Conservation (phyloP, 352 stramenopile species). For the Achlya hypogyna region DNA sequence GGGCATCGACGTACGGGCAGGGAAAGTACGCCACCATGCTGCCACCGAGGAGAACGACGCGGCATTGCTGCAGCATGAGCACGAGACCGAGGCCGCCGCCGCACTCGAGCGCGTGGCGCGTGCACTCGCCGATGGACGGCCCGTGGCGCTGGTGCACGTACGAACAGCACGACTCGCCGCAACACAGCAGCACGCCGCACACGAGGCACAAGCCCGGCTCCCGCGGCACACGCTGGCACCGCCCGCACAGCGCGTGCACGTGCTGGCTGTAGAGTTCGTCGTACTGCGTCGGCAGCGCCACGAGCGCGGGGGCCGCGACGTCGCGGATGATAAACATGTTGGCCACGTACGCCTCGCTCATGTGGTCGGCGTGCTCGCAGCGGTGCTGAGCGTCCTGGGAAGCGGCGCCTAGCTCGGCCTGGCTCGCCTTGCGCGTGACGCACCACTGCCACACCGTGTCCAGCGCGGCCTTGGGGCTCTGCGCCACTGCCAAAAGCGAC, state of each 20-base stretch:
- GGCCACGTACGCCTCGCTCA: constrained; percentile 74
- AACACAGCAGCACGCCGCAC: constrained; percentile 77
- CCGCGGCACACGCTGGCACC: constrained; percentile 53
- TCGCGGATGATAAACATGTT: constrained; percentile 86
- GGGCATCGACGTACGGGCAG: constrained; percentile 74
- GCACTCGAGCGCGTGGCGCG: constrained; percentile 72
- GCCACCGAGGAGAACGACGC: constrained; percentile 68
- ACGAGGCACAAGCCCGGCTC: constrained; percentile 77
- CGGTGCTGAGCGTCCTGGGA: constrained; percentile 53
- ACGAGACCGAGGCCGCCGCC: constrained; percentile 77
- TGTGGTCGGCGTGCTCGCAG: constrained; percentile 78
- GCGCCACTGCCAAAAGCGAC: constrained; percentile 42
- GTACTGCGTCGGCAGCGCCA: constrained; percentile 77
- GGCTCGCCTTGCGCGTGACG: constrained; percentile 73
- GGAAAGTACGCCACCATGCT: constrained; percentile 83
- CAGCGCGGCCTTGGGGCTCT: constrained; percentile 45
- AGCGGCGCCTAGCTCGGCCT: constrained; percentile 50
- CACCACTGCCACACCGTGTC: constrained; percentile 80
- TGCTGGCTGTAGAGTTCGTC: constrained; percentile 78
- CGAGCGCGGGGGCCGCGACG: constrained; percentile 40
- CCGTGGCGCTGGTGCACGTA: constrained; percentile 64
- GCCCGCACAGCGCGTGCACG: constrained; percentile 52
- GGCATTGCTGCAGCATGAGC: constrained; percentile 77
- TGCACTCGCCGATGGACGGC: constrained; percentile 74
- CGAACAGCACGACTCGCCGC: constrained; percentile 75